These are phyloP conservation scores for Hymenoscyphus salicellus DNA, from an alignment of 2,329 filamentous ascomycete genomes.

Conservation along the genomic window DNA sequence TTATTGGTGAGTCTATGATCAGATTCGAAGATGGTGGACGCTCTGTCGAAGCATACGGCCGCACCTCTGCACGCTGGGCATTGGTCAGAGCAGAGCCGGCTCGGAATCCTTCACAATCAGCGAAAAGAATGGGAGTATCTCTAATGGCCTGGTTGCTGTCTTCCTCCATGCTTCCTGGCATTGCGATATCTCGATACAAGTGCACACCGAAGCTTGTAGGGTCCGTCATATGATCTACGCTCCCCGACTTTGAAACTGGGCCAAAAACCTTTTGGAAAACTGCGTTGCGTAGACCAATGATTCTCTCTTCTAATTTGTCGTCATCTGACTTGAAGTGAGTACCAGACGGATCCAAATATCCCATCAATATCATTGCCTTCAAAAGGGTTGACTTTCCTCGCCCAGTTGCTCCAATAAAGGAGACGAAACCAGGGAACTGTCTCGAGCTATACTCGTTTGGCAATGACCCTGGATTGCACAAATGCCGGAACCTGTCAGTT, in stretches of 20 bases:
- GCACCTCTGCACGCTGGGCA: constrained; percentile 13
- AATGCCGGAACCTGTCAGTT: constrained; percentile 12
- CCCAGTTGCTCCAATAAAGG: constrained; percentile 27
- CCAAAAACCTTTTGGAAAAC: constrained; percentile 12
- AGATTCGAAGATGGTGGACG: background rate
- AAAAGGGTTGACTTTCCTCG: constrained; percentile 27
- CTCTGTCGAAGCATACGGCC: background rate
- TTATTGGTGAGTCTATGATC: constrained; percentile 12
- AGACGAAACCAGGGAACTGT: constrained; percentile 28
- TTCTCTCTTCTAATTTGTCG: constrained; percentile 3
- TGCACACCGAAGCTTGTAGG: constrained; percentile 28
- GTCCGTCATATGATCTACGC: constrained; percentile 15
- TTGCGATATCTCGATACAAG: constrained; percentile 21
- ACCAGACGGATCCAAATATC: constrained; percentile 13
- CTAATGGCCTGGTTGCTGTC: background rate
- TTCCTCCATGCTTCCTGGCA: background rate
- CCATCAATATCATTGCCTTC: constrained; percentile 26
- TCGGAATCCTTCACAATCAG: constrained; percentile 28
- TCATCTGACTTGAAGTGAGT: constrained; percentile 8
- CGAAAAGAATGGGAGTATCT: constrained; percentile 23
- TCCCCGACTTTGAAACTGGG: constrained; percentile 20
- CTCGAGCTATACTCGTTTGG: constrained; percentile 14
- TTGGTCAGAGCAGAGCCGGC: constrained; percentile 21
- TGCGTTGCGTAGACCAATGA: constrained; percentile 7
- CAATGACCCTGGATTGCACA: constrained; percentile 11